These are phyloP conservation scores for Quercus parvula DNA, from an alignment of 306 rosid genomes.

Conservation along the genomic window DNA sequence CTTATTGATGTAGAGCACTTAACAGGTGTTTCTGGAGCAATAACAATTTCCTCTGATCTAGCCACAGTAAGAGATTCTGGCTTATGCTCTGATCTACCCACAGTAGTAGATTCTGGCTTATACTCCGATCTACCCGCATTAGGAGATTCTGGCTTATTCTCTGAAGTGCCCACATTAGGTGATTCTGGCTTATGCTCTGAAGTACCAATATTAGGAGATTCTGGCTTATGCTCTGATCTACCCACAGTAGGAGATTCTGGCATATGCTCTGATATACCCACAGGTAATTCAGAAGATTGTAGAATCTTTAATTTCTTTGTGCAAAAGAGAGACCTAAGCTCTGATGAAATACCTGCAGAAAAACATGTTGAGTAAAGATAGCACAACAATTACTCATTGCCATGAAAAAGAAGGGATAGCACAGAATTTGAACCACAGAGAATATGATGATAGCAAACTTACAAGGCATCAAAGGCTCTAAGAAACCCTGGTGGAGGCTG, in stretches of 20 bases:
- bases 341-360: constrained; percentile 43
- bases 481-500: constrained; percentile 41
- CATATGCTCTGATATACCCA: constrained; percentile 20
- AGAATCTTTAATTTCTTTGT: constrained; percentile 31
- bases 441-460: constrained; percentile 32
- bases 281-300: constrained; percentile 17
- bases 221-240: constrained; percentile 10
- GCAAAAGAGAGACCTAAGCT: constrained; percentile 41
- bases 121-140: constrained; percentile 23
- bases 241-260: constrained; percentile 15
- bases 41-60: constrained; percentile 26
- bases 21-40: constrained; percentile 63
- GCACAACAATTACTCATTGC: neutral
- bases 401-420: neutral
- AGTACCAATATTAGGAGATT: constrained; percentile 1
- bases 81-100: neutral
- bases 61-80: constrained; percentile 30
- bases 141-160: constrained; percentile 13
- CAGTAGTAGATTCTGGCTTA: no score
- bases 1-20: constrained; percentile 26
- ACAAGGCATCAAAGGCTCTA: constrained; percentile 60
- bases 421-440: neutral
- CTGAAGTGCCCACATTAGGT: constrained; percentile 15
- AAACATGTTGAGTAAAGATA: constrained; percentile 32
- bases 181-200: constrained; percentile 18